Base-by-base conservation (phyloP, 2,329 filamentous ascomycete genomes). In the Plectosphaerella plurivora region DNA sequence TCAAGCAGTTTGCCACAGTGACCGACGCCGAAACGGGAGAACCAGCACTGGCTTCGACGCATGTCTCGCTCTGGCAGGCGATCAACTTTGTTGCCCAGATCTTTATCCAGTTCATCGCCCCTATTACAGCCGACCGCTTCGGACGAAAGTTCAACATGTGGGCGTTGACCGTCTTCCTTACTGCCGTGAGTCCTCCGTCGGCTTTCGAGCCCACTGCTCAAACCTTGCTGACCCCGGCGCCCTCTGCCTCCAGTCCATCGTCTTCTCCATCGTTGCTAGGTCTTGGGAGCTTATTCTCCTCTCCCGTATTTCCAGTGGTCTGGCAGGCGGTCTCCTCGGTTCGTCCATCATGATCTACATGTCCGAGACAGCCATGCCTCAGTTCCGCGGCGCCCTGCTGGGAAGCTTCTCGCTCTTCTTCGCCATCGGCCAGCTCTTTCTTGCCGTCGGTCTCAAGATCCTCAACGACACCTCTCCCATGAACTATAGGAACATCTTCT, bases 101-200 rank as follows among this genome's bases (percentile, higher is more conserved):
- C 10, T 35, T 48, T 16, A 45, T 52, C 22, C 46, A 55, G 20
- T 11, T 45, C 14, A 36, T 55, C n/a, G 22, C 48, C n/a, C 48
- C 37, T 22, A 33, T 50, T 15, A 50, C 48, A 4, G 48, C 48
- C n/a, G 48, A 50, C 10, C 48, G 48, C 7, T 50, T 33, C 15
- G 48, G 48, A n/a, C 48, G 48, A 37, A 50, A 50, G 48, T 50
- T 50, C 48, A 50, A 50, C 48, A 50, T 50, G 48, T 50, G 48
- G 48, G 48, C 48, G 7, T 44, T 50, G 22, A 50, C 48, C 9
- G 24, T 45, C 12, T 45, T 50, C 5, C 48, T 50, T 3, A 50
- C 48, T 5, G 4, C 45, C 4, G 54, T 55, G 22, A 28, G 54
- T 47, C 2, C 15, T 41, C 3, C 22, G 22, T 5, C 22, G 22